Percentiles rank a stretch among this genome's conserved stretches.
Conservation (phyloP, 306 rosid species). For the Prunus padus region DNA sequence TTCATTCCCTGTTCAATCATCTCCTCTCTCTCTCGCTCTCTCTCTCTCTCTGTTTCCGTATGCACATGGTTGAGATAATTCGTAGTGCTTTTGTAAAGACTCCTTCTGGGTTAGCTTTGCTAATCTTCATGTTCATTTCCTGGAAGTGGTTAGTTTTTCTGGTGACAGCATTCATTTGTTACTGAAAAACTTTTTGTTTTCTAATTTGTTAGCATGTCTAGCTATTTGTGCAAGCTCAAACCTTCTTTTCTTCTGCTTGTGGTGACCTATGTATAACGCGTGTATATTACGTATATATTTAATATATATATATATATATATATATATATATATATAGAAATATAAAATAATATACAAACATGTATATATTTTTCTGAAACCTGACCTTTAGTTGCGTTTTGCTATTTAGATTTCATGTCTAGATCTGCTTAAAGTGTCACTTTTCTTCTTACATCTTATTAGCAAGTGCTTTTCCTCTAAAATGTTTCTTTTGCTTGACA, state of each 20-base stretch:
- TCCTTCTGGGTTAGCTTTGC: not conserved
- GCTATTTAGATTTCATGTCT: not conserved
- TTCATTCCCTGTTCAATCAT: not conserved
- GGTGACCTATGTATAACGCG: not conserved
- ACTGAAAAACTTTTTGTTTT: not conserved
- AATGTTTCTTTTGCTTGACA: conserved; percentile 37
- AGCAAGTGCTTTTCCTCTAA: not conserved
- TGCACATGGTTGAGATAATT: not conserved
- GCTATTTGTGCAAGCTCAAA: not conserved
- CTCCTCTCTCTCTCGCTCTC: not conserved
- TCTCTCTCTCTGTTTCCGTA: not conserved
- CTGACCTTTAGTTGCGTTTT: not conserved
- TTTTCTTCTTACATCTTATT: not conserved
- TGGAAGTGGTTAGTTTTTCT: not conserved
- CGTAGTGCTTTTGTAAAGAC: not conserved
- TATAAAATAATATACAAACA: too few species aligned
- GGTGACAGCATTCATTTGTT: not conserved
- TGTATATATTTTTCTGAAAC: not conserved
- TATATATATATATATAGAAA: too few species aligned
- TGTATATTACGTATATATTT: too few species aligned
- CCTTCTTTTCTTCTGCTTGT: not conserved
- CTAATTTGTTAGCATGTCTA: not conserved
- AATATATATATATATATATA: too few species aligned
- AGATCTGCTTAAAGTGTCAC: not conserved
- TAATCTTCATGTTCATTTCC: not conserved